Percentiles rank a stretch among this genome's conserved stretches.
These are phyloP conservation scores for Solanum aculeatissimum DNA, from an alignment of 305 asterid genomes.

Conservation along the genomic window DNA sequence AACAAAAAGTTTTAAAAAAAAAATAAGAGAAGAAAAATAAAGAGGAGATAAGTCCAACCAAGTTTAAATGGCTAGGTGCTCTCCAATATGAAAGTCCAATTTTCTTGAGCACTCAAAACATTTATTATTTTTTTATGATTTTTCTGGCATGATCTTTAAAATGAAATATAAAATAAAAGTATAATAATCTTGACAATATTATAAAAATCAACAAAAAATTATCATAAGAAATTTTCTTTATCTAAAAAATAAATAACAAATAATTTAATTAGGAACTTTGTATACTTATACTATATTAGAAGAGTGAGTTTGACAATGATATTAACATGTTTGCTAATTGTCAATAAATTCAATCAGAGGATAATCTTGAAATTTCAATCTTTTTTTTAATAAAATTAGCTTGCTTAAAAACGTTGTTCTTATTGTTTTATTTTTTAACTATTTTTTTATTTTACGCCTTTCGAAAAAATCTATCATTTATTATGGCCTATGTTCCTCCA, in stretches of 20 bases:
- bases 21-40: background rate
- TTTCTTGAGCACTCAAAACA: background rate
- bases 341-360: too few relatives aligned
- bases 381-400: too few relatives aligned
- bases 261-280: background rate
- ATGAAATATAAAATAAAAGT: background rate
- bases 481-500: too few relatives aligned
- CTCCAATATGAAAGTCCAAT: background rate
- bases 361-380: too few relatives aligned
- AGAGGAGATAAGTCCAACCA: background rate
- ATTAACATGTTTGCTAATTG: too few relatives aligned
- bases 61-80: background rate
- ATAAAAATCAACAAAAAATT: background rate
- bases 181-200: background rate
- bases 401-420: too few relatives aligned
- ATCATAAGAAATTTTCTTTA: background rate
- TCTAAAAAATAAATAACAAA: background rate
- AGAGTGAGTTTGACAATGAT: too few relatives aligned
- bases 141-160: background rate
- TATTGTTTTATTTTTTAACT: too few relatives aligned
- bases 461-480: too few relatives aligned
- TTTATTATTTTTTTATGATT: too few relatives aligned
- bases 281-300: too few relatives aligned
- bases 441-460: too few relatives aligned
- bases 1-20: background rate